Evolutionary conservation across 176 grass and related monocot genomes (phyloP).

Genomic region (Aegilops speltoides): DNA sequence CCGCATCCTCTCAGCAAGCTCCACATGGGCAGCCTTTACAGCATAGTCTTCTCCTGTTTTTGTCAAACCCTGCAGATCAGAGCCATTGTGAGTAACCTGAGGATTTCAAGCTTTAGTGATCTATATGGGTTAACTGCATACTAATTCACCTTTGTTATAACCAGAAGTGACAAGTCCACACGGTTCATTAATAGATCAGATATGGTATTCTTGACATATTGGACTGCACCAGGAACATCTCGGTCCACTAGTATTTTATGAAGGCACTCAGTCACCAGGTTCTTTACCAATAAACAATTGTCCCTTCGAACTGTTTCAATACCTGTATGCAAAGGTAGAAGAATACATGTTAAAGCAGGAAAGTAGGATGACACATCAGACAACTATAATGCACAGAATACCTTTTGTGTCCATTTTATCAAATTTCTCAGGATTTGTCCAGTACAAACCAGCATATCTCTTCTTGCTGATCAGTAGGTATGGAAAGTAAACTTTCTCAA

Average conservation of each 20-base stretch:
- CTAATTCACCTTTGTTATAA: constrained; percentile 88
- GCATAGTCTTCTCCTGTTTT: constrained; percentile 99
- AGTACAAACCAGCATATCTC: constrained; percentile 99
- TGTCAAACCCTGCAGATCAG: constrained; percentile 76
- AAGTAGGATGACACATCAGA: constrained; percentile 11
- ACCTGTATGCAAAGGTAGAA: constrained; percentile 47
- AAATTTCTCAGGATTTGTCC: constrained; percentile 95
- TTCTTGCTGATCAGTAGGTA: constrained; percentile 99
- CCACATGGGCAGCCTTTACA: constrained; percentile 97
- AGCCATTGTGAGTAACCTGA: constrained; percentile 4
- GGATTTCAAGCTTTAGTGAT: background rate
- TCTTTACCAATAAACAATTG: constrained; percentile 98
- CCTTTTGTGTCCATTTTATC: constrained; percentile 99
- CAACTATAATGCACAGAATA: constrained; percentile 31
- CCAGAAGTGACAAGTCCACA: constrained; percentile 95
- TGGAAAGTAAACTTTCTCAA: constrained; percentile 97
- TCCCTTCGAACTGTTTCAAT: constrained; percentile 99
- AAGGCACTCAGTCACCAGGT: constrained; percentile 95
- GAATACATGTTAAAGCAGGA: constrained; percentile 22
- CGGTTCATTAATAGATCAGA: constrained; percentile 99
- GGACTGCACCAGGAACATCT: constrained; percentile 90
- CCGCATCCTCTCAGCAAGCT: constrained; percentile 98
- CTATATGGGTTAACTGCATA: background rate
- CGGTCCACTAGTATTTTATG: constrained; percentile 90
- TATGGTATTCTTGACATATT: constrained; percentile 98